phyloP scores from a whole-genome alignment of 495 filamentous ascomycete genomes.

The Aspergillus ostianus region DNA sequence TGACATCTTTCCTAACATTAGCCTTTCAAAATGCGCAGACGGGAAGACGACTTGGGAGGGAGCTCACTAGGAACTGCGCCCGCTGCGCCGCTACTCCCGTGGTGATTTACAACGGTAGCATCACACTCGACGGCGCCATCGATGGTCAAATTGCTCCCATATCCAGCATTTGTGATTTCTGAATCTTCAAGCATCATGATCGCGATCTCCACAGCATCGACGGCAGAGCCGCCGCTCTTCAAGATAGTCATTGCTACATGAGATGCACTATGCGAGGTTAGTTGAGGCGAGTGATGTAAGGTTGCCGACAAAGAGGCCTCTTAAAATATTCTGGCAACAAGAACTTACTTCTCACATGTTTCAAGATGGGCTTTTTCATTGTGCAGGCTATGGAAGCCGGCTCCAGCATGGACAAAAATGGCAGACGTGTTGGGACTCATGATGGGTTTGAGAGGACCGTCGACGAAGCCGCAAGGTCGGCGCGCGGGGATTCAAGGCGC shows the following conservation, averaged over 20 bases:
- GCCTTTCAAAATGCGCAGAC: neutral
- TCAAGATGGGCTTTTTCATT: slow-evolving; percentile 82
- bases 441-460: slow-evolving; percentile 1
- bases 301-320: neutral
- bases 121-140: slow-evolving; percentile 93
- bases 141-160: slow-evolving; percentile 89
- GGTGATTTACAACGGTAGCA: slow-evolving; percentile 86
- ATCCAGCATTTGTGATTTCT: slow-evolving; percentile 95
- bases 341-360: slow-evolving; percentile 80
- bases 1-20: slow-evolving; percentile 60
- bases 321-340: neutral
- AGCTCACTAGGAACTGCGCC: slow-evolving; percentile 83
- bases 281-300: neutral
- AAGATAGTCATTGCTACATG: slow-evolving; percentile 76
- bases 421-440: slow-evolving; percentile 52
- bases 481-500: neutral
- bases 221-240: slow-evolving; percentile 69
- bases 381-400: slow-evolving; percentile 83
- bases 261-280: slow-evolving; percentile 48
- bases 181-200: slow-evolving; percentile 84
- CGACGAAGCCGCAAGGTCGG: neutral
- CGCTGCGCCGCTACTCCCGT: slow-evolving; percentile 86
- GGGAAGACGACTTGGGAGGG: neutral
- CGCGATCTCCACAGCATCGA: slow-evolving; percentile 92
- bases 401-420: slow-evolving; percentile 95